phyloP scores from a whole-genome alignment of 495 filamentous ascomycete species.

The Penicillium alfredii region DNA sequence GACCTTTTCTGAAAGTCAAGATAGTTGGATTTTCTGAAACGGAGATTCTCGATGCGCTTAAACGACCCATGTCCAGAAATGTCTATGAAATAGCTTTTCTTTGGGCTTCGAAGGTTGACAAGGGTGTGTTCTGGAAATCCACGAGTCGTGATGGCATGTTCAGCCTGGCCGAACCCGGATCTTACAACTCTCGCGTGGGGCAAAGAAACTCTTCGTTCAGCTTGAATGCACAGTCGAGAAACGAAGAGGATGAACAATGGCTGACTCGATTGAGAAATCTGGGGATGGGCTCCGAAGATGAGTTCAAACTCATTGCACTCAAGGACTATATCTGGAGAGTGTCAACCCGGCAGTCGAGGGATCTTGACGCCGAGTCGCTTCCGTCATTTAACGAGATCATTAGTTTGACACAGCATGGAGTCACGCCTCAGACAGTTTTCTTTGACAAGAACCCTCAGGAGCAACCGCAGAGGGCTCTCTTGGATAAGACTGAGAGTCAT shows the following conservation, averaged over 20 bases:
- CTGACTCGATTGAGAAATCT: conserved; percentile 74
- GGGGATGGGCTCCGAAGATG: conserved; percentile 78
- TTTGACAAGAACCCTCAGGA: conserved; percentile 67
- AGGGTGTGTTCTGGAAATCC: conserved; percentile 79
- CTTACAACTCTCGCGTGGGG: conserved; percentile 19
- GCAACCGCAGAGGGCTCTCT: conserved; percentile 36
- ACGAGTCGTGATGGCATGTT: conserved; percentile 60
- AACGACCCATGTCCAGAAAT: conserved; percentile 69
- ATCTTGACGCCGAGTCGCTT: conserved; percentile 24
- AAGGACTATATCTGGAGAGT: conserved; percentile 90
- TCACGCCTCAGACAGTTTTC: conserved; percentile 82
- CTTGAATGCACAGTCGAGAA: conserved; percentile 48
- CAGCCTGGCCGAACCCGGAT: conserved; percentile 45
- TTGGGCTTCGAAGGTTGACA: conserved; percentile 79
- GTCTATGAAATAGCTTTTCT: conserved; percentile 79
- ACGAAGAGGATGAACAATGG: conserved; percentile 98
- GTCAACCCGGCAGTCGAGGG: conserved; percentile 60
- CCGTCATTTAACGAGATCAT: conserved; percentile 62
- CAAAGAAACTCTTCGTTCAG: conserved; percentile 26
- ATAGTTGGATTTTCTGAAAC: conserved; percentile 62
- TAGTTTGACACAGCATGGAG: conserved; percentile 58
- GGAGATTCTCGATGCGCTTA: conserved; percentile 72
- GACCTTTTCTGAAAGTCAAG: conserved; percentile 71
- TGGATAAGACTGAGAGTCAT: conserved; percentile 19
- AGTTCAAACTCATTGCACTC: conserved; percentile 80